phyloP scores from a whole-genome alignment of 768 basidiomycete genomes.

The Cystofilobasidium capitatum region DNA sequence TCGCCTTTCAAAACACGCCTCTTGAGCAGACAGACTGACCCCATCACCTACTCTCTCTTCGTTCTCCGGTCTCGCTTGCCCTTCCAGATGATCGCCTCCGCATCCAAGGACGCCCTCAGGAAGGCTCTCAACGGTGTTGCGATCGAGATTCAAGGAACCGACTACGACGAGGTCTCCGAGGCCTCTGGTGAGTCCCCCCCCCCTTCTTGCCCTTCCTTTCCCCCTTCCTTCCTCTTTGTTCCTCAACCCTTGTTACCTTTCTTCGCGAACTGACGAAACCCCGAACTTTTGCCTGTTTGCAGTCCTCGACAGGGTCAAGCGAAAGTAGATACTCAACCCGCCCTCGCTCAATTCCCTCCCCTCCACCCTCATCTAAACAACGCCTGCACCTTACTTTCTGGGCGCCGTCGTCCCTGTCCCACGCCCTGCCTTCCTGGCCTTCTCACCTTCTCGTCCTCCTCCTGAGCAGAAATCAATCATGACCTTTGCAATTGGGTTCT shows the following conservation, averaged over 20 bases:
- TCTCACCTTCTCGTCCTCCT: neutral
- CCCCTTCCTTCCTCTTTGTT: neutral
- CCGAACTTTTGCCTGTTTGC: neutral
- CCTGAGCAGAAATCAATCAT: too few species aligned
- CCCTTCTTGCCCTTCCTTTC: neutral
- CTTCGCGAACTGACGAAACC: neutral
- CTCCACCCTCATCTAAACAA: neutral
- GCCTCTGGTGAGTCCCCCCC: conserved; percentile 50
- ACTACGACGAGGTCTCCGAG: conserved; percentile 59
- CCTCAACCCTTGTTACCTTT: neutral
- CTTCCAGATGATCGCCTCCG: conserved; percentile 67
- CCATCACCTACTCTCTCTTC: neutral
- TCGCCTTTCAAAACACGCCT: too few species aligned
- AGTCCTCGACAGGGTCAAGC: conserved; percentile 36
- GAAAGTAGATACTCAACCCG: conserved; percentile 11
- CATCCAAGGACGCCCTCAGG: conserved; percentile 72
- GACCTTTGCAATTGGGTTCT: too few species aligned
- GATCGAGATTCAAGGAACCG: conserved; percentile 78
- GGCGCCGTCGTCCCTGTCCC: neutral
- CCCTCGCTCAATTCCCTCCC: neutral
- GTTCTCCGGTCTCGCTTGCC: neutral
- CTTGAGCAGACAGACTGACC: too few species aligned
- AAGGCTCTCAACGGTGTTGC: conserved; percentile 64
- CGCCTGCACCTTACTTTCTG: neutral
- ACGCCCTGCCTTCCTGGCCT: neutral